phyloP scores from a whole-genome alignment of 139 green algal species.

The Chlamydomonas sp. region DNA sequence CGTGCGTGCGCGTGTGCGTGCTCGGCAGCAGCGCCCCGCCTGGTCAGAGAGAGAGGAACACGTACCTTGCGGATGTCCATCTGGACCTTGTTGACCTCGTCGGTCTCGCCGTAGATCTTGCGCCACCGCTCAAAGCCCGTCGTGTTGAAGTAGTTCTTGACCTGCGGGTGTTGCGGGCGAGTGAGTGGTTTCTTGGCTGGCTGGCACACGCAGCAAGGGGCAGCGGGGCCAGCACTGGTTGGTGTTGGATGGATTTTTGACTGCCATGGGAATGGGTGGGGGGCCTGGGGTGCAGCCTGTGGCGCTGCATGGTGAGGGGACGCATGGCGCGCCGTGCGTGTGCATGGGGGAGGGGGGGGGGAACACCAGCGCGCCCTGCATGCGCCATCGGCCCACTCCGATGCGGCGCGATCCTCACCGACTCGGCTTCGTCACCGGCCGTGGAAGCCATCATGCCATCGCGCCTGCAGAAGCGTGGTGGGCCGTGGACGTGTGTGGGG shows the following conservation, averaged over 20 bases:
- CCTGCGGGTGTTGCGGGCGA: slow-evolving; percentile 19
- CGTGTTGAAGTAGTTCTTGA: slow-evolving; percentile 95
- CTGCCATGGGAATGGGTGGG: neutral
- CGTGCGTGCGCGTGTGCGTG: too few species aligned
- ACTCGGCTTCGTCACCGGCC: slow-evolving; percentile 84
- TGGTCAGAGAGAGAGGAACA: too few species aligned
- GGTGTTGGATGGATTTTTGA: neutral
- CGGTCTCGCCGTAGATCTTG: slow-evolving; percentile 97
- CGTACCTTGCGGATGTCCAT: slow-evolving; percentile 82
- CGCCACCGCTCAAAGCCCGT: slow-evolving; percentile 90
- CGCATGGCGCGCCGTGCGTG: neutral
- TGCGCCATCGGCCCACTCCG: neutral
- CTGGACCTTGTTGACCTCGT: slow-evolving; percentile 99
- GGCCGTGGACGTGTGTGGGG: neutral
- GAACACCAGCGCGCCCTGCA: neutral
- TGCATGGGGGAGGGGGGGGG: neutral
- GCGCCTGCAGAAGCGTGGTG: slow-evolving; percentile 47
- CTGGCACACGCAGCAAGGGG: neutral
- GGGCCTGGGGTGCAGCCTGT: neutral
- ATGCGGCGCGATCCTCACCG: slow-evolving; percentile 48
- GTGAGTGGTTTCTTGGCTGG: neutral
- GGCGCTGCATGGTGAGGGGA: neutral
- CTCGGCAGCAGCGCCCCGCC: too few species aligned
- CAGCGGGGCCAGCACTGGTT: too few species aligned
- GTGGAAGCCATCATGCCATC: slow-evolving; percentile 63